Evolutionary conservation across 2,329 filamentous ascomycete species (phyloP).

Genomic region (Neonectria magnoliae): DNA sequence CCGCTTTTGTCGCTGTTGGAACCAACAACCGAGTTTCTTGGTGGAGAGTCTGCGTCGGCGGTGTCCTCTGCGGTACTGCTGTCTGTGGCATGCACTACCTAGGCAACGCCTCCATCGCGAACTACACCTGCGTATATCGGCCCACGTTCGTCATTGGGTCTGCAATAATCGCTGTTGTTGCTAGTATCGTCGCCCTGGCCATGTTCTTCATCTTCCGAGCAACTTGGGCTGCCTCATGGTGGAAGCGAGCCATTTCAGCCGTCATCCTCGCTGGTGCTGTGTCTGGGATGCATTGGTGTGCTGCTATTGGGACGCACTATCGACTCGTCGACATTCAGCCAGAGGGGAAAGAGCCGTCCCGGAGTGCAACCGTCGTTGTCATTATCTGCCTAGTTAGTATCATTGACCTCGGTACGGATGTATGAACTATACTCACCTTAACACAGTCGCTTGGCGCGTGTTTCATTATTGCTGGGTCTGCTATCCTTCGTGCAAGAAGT

Average conservation of each 20-base stretch:
- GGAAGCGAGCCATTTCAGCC: conserved; percentile 75
- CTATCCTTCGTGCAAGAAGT: conserved; percentile 62
- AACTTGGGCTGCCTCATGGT: conserved; percentile 81
- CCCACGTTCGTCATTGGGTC: conserved; percentile 72
- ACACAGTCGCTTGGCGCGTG: conserved; percentile 69
- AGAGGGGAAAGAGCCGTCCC: conserved; percentile 56
- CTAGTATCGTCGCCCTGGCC: conserved; percentile 74
- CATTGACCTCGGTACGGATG: no score
- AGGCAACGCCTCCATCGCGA: conserved; percentile 83
- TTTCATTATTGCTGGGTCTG: conserved; percentile 65
- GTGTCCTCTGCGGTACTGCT: conserved; percentile 75
- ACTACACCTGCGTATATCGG: conserved; percentile 75
- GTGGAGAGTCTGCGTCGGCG: conserved; percentile 69
- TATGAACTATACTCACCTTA: conserved; percentile 5
- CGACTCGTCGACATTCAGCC: conserved; percentile 58
- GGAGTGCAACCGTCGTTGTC: conserved; percentile 76
- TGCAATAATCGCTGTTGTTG: conserved; percentile 75
- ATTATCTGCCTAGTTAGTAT: conserved; percentile 73
- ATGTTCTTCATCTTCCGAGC: conserved; percentile 82
- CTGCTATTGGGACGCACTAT: conserved; percentile 76
- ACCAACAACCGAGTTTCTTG: conserved; percentile 66
- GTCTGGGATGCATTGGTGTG: conserved; percentile 90
- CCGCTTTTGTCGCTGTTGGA: conserved; percentile 77
- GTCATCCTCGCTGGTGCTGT: conserved; percentile 77
- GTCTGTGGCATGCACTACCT: conserved; percentile 90